phyloP scores from a whole-genome alignment of 75 land plant genomes.

The Cupressus sempervirens region DNA sequence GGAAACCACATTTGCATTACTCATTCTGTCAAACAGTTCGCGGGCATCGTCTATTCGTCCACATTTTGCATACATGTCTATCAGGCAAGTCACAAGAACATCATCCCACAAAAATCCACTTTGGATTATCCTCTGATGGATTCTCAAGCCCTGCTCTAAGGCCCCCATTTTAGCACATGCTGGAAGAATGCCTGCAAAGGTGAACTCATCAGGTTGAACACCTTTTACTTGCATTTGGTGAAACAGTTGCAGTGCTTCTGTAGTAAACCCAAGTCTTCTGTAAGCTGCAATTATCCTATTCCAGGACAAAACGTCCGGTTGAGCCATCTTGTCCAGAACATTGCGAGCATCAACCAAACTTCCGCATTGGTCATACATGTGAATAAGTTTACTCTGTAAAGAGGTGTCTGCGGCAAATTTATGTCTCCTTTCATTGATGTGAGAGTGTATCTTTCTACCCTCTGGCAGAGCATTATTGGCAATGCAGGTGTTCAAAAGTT shows the following conservation, averaged over 20 bases:
- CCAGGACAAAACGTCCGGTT: constrained; percentile 17
- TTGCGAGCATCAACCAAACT: constrained; percentile 16
- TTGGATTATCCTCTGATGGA: constrained; percentile 3
- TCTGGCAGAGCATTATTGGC: background rate
- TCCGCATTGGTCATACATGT: constrained; percentile 25
- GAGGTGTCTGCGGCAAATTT: background rate
- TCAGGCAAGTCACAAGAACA: constrained; percentile 3
- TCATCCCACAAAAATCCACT: constrained; percentile 3
- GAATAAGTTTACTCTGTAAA: constrained; percentile 7
- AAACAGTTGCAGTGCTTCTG: constrained; percentile 14
- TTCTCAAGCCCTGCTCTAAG: background rate
- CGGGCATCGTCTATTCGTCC: background rate
- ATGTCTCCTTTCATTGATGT: background rate
- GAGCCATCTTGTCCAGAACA: constrained; percentile 16
- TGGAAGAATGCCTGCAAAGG: constrained; percentile 14
- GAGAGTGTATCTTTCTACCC: constrained; percentile 15
- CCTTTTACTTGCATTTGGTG: constrained; percentile 14
- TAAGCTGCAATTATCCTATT: constrained; percentile 19
- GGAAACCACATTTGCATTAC: background rate
- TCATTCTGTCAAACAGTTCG: constrained; percentile 4
- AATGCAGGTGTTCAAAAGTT: background rate
- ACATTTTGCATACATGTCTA: constrained; percentile 18
- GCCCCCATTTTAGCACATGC: constrained; percentile 14
- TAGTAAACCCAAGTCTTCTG: constrained; percentile 1
- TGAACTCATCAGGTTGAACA: constrained; percentile 6